phyloP scores from a whole-genome alignment of 129 eudicot species.

The Heracleum sosnowskyi region DNA sequence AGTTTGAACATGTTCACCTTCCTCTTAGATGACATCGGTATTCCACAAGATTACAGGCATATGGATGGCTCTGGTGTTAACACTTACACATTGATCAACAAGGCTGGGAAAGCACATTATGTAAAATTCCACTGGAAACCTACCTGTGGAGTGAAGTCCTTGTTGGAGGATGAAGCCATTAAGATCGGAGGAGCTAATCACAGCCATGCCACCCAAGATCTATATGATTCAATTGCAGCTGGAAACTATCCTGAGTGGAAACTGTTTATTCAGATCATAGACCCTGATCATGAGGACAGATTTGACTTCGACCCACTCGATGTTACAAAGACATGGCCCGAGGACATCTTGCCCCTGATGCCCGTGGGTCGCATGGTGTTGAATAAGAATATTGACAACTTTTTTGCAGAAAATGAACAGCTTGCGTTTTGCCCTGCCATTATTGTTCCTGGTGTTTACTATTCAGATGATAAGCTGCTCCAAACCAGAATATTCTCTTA shows the following conservation, averaged over 20 bases:
- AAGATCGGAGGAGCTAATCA: constrained; percentile 67
- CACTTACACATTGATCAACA: constrained; percentile 66
- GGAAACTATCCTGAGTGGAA: constrained; percentile 82
- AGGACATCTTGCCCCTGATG: constrained; percentile 66
- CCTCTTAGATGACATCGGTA: constrained; percentile 67
- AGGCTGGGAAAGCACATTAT: constrained; percentile 61
- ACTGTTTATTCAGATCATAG: constrained; percentile 64
- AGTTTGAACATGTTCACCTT: constrained; percentile 73
- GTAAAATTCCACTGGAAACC: constrained; percentile 86
- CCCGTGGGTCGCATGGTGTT: constrained; percentile 78
- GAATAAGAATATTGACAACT: constrained; percentile 81
- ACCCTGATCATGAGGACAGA: constrained; percentile 62
- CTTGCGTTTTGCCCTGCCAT: constrained; percentile 70
- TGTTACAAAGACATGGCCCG: constrained; percentile 82
- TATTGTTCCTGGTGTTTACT: constrained; percentile 66
- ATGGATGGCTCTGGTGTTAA: constrained; percentile 83
- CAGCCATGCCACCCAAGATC: constrained; percentile 79
- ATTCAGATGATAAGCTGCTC: constrained; percentile 74
- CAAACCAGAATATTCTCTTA: constrained; percentile 68
- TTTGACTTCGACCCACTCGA: constrained; percentile 82
- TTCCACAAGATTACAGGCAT: constrained; percentile 77
- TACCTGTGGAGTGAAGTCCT: constrained; percentile 61
- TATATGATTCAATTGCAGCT: constrained; percentile 68
- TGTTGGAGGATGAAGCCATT: constrained; percentile 58
- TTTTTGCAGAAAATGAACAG: constrained; percentile 83